Evolutionary conservation across 202 grass and related monocot species (phyloP).

Genomic region (Hordeum pubiflorum): DNA sequence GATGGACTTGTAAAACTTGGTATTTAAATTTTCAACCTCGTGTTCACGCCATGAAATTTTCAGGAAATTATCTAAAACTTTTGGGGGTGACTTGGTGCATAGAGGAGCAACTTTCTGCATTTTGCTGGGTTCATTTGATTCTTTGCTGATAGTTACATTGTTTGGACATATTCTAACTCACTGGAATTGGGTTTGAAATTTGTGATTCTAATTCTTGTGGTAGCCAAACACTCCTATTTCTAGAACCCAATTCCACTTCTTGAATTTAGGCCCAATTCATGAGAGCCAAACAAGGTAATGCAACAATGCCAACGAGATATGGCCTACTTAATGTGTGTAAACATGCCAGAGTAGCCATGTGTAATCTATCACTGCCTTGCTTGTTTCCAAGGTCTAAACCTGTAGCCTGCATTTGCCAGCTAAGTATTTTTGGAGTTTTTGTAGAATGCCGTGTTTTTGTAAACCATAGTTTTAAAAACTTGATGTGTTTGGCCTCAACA

Average conservation of each 20-base stretch:
- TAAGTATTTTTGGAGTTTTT: background rate
- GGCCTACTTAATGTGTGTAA: background rate
- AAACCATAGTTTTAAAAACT: background rate
- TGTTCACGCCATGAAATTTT: background rate
- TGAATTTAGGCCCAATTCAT: background rate
- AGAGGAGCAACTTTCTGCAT: background rate
- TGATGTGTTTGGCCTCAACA: background rate
- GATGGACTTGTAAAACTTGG: too few species aligned
- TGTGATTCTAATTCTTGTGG: background rate
- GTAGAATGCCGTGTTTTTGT: background rate
- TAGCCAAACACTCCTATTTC: background rate
- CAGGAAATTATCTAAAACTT: background rate
- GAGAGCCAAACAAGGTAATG: background rate
- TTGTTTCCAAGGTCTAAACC: background rate
- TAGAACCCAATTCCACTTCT: background rate
- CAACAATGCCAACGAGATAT: background rate
- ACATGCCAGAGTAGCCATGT: background rate
- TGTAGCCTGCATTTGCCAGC: background rate
- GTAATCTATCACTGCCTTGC: background rate
- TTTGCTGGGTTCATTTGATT: background rate
- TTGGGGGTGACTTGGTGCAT: background rate
- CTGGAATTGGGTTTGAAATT: background rate
- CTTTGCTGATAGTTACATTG: background rate
- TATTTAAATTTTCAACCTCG: too few species aligned
- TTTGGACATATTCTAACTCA: background rate